phyloP scores from a whole-genome alignment of 176 grass and related monocot genomes.

The Oryza rufipogon region DNA sequence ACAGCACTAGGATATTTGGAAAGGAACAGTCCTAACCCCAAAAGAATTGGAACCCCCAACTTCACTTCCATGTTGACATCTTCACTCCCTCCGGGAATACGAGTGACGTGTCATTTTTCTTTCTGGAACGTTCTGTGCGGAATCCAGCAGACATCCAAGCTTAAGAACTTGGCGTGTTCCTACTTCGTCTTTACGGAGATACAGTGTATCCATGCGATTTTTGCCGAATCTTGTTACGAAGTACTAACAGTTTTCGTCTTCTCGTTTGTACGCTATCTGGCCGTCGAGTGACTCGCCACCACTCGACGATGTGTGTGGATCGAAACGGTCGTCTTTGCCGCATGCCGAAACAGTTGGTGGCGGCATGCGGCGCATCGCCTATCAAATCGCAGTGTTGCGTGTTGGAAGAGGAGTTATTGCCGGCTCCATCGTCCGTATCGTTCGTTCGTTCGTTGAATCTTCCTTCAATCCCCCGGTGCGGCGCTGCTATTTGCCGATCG shows the following conservation, averaged over 20 bases:
- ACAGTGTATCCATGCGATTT: not conserved
- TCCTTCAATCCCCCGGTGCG: not conserved
- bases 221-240: not conserved
- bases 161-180: not conserved
- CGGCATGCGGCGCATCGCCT: not conserved
- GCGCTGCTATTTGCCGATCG: not conserved
- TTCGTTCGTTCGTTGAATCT: constrained; percentile 40
- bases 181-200: not conserved
- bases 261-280: constrained; percentile 20
- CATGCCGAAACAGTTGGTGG: constrained; percentile 14
- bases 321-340: not conserved
- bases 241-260: not conserved
- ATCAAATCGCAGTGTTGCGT: constrained; percentile 23
- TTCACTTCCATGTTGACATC: not conserved
- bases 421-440: not conserved
- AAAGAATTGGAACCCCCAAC: not conserved
- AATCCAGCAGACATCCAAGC: not conserved
- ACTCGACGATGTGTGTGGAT: not conserved
- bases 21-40: not conserved
- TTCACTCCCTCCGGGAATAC: not conserved
- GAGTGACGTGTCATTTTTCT: not conserved
- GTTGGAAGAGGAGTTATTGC: constrained; percentile 5
- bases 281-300: not conserved
- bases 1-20: too few species aligned
- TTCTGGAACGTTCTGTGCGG: not conserved